These are phyloP conservation scores for Hypoxylon lenormandii DNA, from an alignment of 495 filamentous ascomycete species.

Conservation along the genomic window DNA sequence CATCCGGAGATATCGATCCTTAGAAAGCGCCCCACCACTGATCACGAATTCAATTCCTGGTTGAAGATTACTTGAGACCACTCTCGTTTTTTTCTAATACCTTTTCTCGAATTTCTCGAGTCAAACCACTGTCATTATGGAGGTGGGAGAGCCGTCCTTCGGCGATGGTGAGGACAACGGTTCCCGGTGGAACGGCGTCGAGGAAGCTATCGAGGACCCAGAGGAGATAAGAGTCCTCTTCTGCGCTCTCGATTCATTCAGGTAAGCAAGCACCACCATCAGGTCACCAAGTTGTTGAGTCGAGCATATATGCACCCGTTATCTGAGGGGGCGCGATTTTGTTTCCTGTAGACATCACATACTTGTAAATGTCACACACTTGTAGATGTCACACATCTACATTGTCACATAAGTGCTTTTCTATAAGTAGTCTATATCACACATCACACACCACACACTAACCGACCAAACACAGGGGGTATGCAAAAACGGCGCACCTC, in stretches of 20 bases:
- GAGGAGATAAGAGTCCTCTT: conserved; percentile 82
- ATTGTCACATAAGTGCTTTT: no score
- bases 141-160: conserved; percentile 13
- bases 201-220: conserved; percentile 72
- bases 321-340: conserved; percentile 33
- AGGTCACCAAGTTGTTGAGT: conserved; percentile 33
- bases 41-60: conserved; percentile 14
- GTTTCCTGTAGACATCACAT: conserved; percentile 36
- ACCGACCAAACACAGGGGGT: conserved; percentile 69
- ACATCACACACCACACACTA: conserved; percentile 31
- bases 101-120: neutral
- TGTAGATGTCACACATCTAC: conserved; percentile 19
- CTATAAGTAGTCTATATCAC: no score
- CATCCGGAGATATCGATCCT: conserved; percentile 28
- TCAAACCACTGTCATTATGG: conserved; percentile 28
- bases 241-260: conserved; percentile 83
- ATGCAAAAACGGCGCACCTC: conserved; percentile 81
- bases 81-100: conserved; percentile 10
- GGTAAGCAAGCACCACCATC: conserved; percentile 66
- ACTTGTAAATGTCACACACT: no score
- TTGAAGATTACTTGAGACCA: conserved; percentile 28
- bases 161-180: conserved; percentile 49
- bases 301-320: conserved; percentile 7
- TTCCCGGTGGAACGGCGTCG: conserved; percentile 68
- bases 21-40: conserved; percentile 15